A percentile compares a stretch with the other conserved stretches of the same genome.
phyloP scores from a whole-genome alignment of 345 rosid genomes.

The Salix koriyanagi region DNA sequence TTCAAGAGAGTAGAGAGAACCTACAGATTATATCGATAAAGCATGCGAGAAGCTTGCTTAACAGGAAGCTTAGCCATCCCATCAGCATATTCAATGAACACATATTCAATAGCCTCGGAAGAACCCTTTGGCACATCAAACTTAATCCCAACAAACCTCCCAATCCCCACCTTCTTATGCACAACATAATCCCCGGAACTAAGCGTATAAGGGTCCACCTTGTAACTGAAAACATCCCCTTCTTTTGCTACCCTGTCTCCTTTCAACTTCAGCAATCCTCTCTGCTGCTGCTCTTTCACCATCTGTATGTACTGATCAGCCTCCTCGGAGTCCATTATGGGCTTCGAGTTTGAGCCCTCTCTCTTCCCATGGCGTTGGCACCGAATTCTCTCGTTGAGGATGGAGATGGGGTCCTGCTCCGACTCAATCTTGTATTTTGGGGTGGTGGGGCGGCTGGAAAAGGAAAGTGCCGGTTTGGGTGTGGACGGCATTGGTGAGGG shows the following conservation, averaged over 20 bases:
- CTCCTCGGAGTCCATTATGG: conserved; percentile 71
- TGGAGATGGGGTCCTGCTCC: conserved; percentile 56
- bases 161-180: conserved; percentile 91
- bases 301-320: conserved; percentile 72
- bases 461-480: conserved; percentile 33
- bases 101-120: conserved; percentile 63
- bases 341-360: conserved; percentile 38
- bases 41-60: conserved; percentile 79
- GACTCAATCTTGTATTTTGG: conserved; percentile 37
- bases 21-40: conserved; percentile 85
- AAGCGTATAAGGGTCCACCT: conserved; percentile 78
- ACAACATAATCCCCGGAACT: conserved; percentile 83
- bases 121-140: conserved; percentile 63
- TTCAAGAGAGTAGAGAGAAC: conserved; percentile 17
- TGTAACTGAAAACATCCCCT: conserved; percentile 58
- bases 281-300: conserved; percentile 86
- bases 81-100: conserved; percentile 85
- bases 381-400: conserved; percentile 73
- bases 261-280: conserved; percentile 82
- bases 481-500: conserved; percentile 39
- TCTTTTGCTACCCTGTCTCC: conserved; percentile 42
- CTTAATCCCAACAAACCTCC: conserved; percentile 83
- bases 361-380: conserved; percentile 54
- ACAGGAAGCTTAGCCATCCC: conserved; percentile 98
- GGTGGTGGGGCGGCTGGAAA: conserved; percentile 18